Evolutionary conservation across 169 alveolate species (phyloP).

Genomic region (Cryptosporidium tyzzeri): DNA sequence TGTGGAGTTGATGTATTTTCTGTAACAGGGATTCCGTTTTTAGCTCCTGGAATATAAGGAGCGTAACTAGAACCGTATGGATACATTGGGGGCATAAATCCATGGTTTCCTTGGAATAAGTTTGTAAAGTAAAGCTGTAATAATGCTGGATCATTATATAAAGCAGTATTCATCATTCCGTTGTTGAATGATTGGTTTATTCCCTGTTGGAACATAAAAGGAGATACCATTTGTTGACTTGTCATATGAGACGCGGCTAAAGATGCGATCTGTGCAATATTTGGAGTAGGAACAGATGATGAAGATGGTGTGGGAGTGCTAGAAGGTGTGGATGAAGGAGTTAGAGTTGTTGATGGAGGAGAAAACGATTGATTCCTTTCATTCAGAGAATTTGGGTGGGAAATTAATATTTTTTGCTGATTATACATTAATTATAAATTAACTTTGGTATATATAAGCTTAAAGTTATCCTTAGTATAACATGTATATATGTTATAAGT

Average conservation of each 20-base stretch:
- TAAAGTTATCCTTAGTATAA: not conserved
- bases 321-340: constrained; percentile 70
- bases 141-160: constrained; percentile 48
- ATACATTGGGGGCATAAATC: constrained; percentile 3
- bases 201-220: constrained; percentile 9
- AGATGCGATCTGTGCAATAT: constrained; percentile 34
- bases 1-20: not conserved
- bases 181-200: constrained; percentile 28
- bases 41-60: constrained; percentile 20
- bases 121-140: constrained; percentile 43
- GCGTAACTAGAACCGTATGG: constrained; percentile 20
- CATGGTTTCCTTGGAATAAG: constrained; percentile 26
- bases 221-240: constrained; percentile 10
- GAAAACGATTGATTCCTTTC: constrained; percentile 10
- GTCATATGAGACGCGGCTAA: constrained; percentile 20
- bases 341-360: constrained; percentile 62
- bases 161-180: constrained; percentile 59
- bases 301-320: constrained; percentile 28
- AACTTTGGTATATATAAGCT: not conserved
- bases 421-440: not conserved
- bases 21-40: not conserved
- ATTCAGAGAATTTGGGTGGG: not conserved
- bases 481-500: constrained; percentile 3
- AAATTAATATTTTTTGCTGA: constrained; percentile 16
- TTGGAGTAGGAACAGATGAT: constrained; percentile 4